A percentile compares a stretch with the other conserved stretches of the same genome.
phyloP scores from a whole-genome alignment of 2,329 filamentous ascomycete species.

The Colletotrichum tofieldiae region DNA sequence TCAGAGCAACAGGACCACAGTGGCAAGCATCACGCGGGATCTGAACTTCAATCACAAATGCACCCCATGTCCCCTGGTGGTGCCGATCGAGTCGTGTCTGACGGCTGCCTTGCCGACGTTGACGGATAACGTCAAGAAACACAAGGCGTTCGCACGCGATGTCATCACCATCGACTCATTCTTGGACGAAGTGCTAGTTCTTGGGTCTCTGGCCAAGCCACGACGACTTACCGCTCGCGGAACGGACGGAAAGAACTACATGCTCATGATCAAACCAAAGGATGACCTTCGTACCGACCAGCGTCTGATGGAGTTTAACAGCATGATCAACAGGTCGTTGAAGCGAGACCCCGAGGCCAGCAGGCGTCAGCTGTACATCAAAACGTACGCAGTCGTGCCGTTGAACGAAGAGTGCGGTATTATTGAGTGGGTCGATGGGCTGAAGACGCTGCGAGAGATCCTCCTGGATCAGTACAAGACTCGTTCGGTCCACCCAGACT shows the following conservation, averaged over 20 bases:
- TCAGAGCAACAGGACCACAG: slow-evolving; percentile 76
- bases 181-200: slow-evolving; percentile 88
- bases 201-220: slow-evolving; percentile 93
- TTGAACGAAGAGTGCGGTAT: slow-evolving; percentile 98
- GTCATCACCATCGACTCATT: slow-evolving; percentile 87
- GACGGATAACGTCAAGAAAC: slow-evolving; percentile 81
- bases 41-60: slow-evolving; percentile 88
- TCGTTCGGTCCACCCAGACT: slow-evolving; percentile 80
- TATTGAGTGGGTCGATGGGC: slow-evolving; percentile 98
- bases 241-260: slow-evolving; percentile 90
- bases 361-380: slow-evolving; percentile 92
- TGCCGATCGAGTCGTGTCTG: slow-evolving; percentile 89
- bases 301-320: slow-evolving; percentile 98
- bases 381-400: slow-evolving; percentile 96
- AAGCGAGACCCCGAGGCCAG: slow-evolving; percentile 94
- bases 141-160: slow-evolving; percentile 90
- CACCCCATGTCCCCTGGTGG: slow-evolving; percentile 87
- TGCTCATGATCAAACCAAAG: slow-evolving; percentile 96
- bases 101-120: slow-evolving; percentile 84
- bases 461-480: slow-evolving; percentile 84
- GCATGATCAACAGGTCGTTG: slow-evolving; percentile 95
- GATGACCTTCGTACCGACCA: slow-evolving; percentile 98
- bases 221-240: slow-evolving; percentile 90
- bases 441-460: slow-evolving; percentile 95
- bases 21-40: slow-evolving; percentile 82